phyloP scores from a whole-genome alignment of 495 filamentous ascomycete genomes.

The Cercophora scortea region DNA sequence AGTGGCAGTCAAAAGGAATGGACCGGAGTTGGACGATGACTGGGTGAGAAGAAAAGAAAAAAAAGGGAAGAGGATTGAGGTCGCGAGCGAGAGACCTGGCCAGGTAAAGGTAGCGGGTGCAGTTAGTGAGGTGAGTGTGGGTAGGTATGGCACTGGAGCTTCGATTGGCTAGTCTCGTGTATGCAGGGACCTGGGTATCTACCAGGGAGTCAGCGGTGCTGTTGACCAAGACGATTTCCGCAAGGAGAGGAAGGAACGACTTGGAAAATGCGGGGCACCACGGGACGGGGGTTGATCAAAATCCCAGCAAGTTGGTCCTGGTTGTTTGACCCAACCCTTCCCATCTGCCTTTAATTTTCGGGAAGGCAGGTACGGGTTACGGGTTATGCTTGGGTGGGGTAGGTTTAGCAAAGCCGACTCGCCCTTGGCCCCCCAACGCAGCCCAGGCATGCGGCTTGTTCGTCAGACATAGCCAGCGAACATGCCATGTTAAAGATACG shows the following conservation, averaged over 20 bases:
- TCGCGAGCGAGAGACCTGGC: constrained; percentile 5
- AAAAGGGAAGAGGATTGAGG: constrained; percentile 11
- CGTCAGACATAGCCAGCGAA: neutral
- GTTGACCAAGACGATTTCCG: neutral
- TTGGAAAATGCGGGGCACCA: neutral
- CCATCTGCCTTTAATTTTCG: constrained; percentile 9
- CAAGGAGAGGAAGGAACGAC: neutral
- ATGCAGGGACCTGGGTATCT: neutral
- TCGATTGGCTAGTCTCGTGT: neutral
- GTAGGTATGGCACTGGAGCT: neutral
- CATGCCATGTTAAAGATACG: neutral
- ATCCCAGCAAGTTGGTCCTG: constrained; percentile 17
- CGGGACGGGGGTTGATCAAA: neutral
- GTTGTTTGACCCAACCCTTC: constrained; percentile 13
- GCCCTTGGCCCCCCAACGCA: too few relatives aligned
- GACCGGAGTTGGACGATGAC: constrained; percentile 18
- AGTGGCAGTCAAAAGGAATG: constrained; percentile 28
- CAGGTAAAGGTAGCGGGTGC: neutral
- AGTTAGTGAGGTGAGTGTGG: too few relatives aligned
- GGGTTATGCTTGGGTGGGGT: too few relatives aligned
- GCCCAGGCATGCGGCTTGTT: neutral
- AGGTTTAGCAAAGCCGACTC: too few relatives aligned
- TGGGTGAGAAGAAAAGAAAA: constrained; percentile 11
- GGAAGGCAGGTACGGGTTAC: neutral
- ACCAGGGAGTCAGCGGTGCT: neutral